These are phyloP conservation scores for Steccherinum ochraceum DNA, from an alignment of 768 basidiomycete species.

Conservation along the genomic window DNA sequence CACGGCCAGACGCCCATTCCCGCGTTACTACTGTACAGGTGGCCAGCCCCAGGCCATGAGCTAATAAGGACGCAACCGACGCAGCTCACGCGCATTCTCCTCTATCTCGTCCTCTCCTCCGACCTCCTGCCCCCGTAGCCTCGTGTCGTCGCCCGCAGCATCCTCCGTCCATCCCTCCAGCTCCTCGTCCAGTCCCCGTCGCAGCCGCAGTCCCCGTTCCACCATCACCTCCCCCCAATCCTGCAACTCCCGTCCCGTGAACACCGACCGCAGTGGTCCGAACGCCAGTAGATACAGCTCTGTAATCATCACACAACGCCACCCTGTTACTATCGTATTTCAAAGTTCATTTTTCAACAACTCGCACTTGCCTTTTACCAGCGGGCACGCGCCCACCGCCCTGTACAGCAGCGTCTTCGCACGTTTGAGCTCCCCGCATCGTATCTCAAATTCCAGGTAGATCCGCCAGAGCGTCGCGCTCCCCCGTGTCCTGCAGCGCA, in stretches of 20 bases:
- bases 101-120: constrained; percentile 48
- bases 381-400: constrained; percentile 68
- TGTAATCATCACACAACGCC: constrained; percentile 22
- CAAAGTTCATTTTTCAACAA: background rate
- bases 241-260: constrained; percentile 53
- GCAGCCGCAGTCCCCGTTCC: constrained; percentile 63
- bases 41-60: background rate
- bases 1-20: background rate
- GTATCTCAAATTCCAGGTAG: constrained; percentile 75
- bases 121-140: background rate
- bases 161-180: constrained; percentile 39
- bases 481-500: constrained; percentile 45
- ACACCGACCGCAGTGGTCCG: constrained; percentile 58
- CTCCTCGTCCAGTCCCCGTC: constrained; percentile 54
- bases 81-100: constrained; percentile 48
- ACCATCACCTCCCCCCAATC: constrained; percentile 68
- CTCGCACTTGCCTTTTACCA: constrained; percentile 54
- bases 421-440: constrained; percentile 44
- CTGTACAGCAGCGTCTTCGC: constrained; percentile 73
- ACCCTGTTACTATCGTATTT: too few species aligned
- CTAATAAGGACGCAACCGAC: constrained; percentile 60
- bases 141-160: background rate
- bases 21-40: background rate
- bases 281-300: constrained; percentile 78
- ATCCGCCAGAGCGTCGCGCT: constrained; percentile 69